phyloP scores from a whole-genome alignment of 306 rosid species.

The Cyclanthera cordifolia region DNA sequence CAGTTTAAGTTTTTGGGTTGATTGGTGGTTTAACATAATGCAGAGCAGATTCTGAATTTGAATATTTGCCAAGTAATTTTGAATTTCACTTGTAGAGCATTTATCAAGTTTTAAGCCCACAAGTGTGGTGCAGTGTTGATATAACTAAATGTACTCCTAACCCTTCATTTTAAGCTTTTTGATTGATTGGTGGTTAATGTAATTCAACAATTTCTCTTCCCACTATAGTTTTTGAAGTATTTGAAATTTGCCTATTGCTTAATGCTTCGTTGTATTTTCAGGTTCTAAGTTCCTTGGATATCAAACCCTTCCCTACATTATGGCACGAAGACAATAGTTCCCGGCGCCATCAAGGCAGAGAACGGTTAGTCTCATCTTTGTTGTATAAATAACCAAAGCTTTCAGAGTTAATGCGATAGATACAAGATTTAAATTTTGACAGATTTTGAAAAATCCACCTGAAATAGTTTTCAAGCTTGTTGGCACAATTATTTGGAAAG shows the following conservation, averaged over 20 bases:
- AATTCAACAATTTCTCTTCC: neutral
- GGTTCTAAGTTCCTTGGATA: conserved; percentile 58
- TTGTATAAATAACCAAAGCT: conserved; percentile 7
- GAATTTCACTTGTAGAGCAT: too few relatives aligned
- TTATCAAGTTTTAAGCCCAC: too few relatives aligned
- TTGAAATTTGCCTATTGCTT: neutral
- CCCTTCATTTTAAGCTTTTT: too few relatives aligned
- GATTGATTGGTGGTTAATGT: too few relatives aligned
- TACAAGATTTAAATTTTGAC: neutral
- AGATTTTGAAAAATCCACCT: neutral
- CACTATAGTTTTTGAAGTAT: neutral
- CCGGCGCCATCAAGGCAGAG: conserved; percentile 64
- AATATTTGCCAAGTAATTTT: too few relatives aligned
- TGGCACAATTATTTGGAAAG: neutral
- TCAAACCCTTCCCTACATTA: conserved; percentile 61
- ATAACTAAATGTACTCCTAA: too few relatives aligned
- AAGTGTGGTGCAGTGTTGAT: too few relatives aligned
- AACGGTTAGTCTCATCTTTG: conserved; percentile 38
- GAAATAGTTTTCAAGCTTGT: neutral
- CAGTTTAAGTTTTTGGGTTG: too few relatives aligned
- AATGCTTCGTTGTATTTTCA: conserved; percentile 25
- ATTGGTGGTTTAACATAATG: too few relatives aligned
- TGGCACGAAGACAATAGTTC: conserved; percentile 86
- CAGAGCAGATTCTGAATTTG: too few relatives aligned
- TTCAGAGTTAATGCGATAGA: neutral